Conservation (phyloP, 2,329 filamentous ascomycete genomes). For the Colletotrichum eleusines region DNA sequence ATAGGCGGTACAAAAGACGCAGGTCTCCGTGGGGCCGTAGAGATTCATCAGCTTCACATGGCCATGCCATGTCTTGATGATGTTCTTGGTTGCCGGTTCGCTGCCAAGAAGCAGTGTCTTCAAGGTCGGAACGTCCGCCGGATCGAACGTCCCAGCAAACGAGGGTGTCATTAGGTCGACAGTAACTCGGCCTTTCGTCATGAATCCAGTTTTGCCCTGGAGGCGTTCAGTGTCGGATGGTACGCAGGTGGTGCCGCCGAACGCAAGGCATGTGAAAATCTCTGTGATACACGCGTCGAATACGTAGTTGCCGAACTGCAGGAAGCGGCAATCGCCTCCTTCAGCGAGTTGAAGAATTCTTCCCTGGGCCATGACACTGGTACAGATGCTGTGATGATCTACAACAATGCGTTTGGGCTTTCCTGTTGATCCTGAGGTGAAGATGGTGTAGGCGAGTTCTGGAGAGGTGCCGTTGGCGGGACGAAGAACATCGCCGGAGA, state of each 20-base stretch:
- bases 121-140: background rate
- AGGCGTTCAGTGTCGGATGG: constrained; percentile 5
- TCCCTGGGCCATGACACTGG: background rate
- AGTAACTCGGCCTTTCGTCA: background rate
- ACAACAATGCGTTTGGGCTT: constrained; percentile 60
- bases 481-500: background rate
- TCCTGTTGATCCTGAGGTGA: constrained; percentile 59
- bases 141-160: constrained; percentile 26
- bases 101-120: constrained; percentile 18
- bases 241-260: constrained; percentile 64
- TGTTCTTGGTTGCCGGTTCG: constrained; percentile 14
- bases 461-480: background rate
- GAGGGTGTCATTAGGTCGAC: constrained; percentile 29
- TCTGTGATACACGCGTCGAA: constrained; percentile 66
- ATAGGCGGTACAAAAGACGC: constrained; percentile 27
- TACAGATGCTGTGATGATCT: constrained; percentile 38
- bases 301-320: constrained; percentile 64
- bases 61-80: constrained; percentile 20
- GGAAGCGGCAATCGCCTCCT: constrained; percentile 16
- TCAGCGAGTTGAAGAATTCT: background rate
- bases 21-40: constrained; percentile 30
- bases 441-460: constrained; percentile 51
- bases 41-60: constrained; percentile 9
- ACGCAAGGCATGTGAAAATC: constrained; percentile 62
- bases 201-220: constrained; percentile 45